Evolutionary conservation across 78 protist species (phyloP).

Genomic region (Dictyostelium firmibasis): DNA sequence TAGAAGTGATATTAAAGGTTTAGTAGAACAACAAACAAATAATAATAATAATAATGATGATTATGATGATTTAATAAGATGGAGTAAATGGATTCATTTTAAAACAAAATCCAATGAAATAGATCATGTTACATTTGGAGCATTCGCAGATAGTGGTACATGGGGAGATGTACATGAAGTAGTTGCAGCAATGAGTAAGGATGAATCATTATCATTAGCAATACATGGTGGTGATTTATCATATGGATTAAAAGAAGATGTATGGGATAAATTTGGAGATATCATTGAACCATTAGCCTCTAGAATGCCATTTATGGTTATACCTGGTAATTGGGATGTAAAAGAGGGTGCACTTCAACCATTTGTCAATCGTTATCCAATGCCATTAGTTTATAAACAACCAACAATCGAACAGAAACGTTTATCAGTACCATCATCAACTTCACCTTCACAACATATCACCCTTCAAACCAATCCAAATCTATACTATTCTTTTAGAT

Average conservation of each 20-base stretch:
- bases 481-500: slow-evolving; percentile 4
- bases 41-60: too few relatives aligned
- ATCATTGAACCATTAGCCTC: slow-evolving; percentile 17
- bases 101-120: not conserved
- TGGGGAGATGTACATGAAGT: slow-evolving; percentile 10
- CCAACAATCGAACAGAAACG: slow-evolving; percentile 10
- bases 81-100: slow-evolving; percentile 42
- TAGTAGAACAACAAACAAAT: too few relatives aligned
- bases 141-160: slow-evolving; percentile 67
- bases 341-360: slow-evolving; percentile 40
- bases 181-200: not conserved
- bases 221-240: slow-evolving; percentile 73
- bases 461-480: not conserved
- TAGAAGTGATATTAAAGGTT: not conserved
- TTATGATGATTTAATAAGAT: not conserved
- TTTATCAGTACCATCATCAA: too few relatives aligned
- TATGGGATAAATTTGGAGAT: slow-evolving; percentile 64
- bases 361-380: slow-evolving; percentile 25
- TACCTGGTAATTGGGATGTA: slow-evolving; percentile 73
- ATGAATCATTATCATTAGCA: not conserved
- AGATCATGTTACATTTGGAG: slow-evolving; percentile 20
- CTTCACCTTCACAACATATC: not conserved
- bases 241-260: slow-evolving; percentile 16
- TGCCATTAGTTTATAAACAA: slow-evolving; percentile 33
- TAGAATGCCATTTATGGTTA: slow-evolving; percentile 24